phyloP scores from a whole-genome alignment of 257 asterid genomes.

The Knoxia roxburghii region DNA sequence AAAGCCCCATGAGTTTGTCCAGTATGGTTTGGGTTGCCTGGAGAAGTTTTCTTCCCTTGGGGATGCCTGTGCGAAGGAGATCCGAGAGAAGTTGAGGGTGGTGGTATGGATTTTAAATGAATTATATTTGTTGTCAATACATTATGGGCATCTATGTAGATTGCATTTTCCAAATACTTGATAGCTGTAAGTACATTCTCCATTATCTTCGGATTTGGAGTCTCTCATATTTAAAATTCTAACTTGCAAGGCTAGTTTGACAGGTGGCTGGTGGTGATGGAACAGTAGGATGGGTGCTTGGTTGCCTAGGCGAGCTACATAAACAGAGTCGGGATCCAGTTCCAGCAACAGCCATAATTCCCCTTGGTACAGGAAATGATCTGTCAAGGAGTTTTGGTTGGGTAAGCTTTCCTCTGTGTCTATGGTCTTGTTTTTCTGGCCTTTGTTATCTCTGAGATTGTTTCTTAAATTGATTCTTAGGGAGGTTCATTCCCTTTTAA shows the following conservation, averaged over 20 bases:
- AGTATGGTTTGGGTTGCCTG: slow-evolving; percentile 84
- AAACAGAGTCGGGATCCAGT: slow-evolving; percentile 56
- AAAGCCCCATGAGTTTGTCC: slow-evolving; percentile 93
- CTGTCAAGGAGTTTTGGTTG: slow-evolving; percentile 92
- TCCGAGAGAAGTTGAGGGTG: slow-evolving; percentile 79
- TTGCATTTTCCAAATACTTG: not conserved
- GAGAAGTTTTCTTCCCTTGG: slow-evolving; percentile 80
- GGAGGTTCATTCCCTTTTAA: slow-evolving; percentile 95
- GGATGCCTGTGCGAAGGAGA: slow-evolving; percentile 69
- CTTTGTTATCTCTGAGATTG: slow-evolving; percentile 21
- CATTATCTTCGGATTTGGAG: not conserved
- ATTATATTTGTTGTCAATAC: not conserved
- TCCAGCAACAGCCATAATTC: slow-evolving; percentile 81
- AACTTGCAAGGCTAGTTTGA: slow-evolving; percentile 26
- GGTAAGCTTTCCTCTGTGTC: slow-evolving; percentile 45
- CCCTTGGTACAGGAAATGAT: slow-evolving; percentile 99
- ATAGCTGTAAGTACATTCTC: not conserved
- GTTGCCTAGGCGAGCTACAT: slow-evolving; percentile 86
- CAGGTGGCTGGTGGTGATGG: slow-evolving; percentile 99
- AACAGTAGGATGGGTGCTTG: slow-evolving; percentile 98
- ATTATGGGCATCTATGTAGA: too few species aligned
- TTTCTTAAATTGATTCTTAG: slow-evolving; percentile 32
- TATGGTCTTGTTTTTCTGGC: slow-evolving; percentile 15
- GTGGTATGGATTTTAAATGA: slow-evolving; percentile 53
- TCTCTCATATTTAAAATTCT: slow-evolving; percentile 10